phyloP scores from a whole-genome alignment of 768 basidiomycete genomes.

The Lactifluus piperatus region DNA sequence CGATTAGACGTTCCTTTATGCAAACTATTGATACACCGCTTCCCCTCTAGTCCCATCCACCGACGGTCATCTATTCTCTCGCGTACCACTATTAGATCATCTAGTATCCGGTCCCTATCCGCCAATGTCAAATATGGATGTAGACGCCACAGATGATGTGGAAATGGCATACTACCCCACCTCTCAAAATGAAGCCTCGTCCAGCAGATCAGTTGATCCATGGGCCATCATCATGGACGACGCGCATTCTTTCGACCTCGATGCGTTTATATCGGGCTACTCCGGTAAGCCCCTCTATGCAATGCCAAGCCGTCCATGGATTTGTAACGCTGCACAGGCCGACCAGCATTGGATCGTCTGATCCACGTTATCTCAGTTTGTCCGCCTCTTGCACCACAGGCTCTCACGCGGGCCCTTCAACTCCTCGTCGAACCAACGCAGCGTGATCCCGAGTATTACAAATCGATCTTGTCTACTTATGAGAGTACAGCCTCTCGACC shows the following conservation, averaged over 20 bases:
- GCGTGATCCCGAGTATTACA: conserved; percentile 58
- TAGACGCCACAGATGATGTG: conserved; percentile 14
- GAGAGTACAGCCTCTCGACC: conserved; percentile 33
- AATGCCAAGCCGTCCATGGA: not conserved
- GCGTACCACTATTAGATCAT: not conserved
- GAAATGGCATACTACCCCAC: conserved; percentile 7
- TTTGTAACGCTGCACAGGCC: conserved; percentile 36
- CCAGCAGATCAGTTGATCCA: not conserved
- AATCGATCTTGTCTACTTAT: conserved; percentile 43
- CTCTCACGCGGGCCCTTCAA: conserved; percentile 56
- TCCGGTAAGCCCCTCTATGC: conserved; percentile 41
- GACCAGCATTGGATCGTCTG: conserved; percentile 67
- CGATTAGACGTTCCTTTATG: not conserved
- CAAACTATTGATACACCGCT: not conserved
- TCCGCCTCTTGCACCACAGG: conserved; percentile 63
- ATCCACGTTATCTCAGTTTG: conserved; percentile 55
- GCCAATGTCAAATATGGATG: conserved; percentile 18
- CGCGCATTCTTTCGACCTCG: conserved; percentile 81
- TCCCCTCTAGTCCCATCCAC: not conserved
- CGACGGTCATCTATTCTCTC: not conserved
- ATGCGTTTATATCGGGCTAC: conserved; percentile 69
- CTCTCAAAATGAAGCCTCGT: conserved; percentile 4
- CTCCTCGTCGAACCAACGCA: conserved; percentile 46
- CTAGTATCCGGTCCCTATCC: not conserved
- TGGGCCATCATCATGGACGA: conserved; percentile 45